Evolutionary conservation across 1,284 basidiomycete genomes (phyloP), one percentile per base, ranked within the genome.

Genomic region (Ustilago bromivora): DNA sequence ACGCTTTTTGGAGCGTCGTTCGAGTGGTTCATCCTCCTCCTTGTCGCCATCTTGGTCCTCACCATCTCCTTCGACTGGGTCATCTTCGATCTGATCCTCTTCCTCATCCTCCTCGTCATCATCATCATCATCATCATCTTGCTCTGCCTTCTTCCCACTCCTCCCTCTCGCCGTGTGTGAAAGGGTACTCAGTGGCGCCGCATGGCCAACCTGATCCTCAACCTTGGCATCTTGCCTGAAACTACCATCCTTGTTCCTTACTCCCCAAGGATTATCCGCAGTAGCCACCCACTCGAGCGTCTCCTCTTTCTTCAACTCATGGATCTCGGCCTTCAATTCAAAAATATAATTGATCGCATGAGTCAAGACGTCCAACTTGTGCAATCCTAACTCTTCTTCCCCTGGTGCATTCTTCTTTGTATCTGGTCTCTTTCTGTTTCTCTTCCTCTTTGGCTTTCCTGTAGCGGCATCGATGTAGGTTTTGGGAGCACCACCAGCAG

Each of bases 291-390:
- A 59, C 15, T 66, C 63, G 0, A 71, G 74, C 31, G 8, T 32
- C 11, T 17, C 15, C 0, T 78, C 78, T 10, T 74, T 82, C 36
- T 83, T 73, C n/a, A 83, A 61, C 61, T 71, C 67, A 9, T 78
- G 53, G 28, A 83, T 83, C 28, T 73, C 47, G 0, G 72, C 79
- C 47, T 83, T 80, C 51, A 83, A 66, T 53, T 82, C 68, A 57
- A 82, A 82, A 58, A 83, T 83, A 62, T 82, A 81, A 52, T 83
- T 80, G 67, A 83, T 82, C 5, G 82, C 77, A 66, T 82, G 80
- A 1, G 82, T 83, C 13, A 83, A 59, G 13, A 83, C 81, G 32
- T 83, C 81, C 34, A 83, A 58, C 59, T 83, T 83, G 62, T 83
- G 82, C 63, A 83, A 52, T 0, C 80, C 82, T 12, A 82, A 55